Percentiles rank a stretch among this genome's conserved stretches.
These are phyloP conservation scores for Microbotryomycetes sp. DNA, from an alignment of 1,284 basidiomycete genomes.

Conservation along the genomic window DNA sequence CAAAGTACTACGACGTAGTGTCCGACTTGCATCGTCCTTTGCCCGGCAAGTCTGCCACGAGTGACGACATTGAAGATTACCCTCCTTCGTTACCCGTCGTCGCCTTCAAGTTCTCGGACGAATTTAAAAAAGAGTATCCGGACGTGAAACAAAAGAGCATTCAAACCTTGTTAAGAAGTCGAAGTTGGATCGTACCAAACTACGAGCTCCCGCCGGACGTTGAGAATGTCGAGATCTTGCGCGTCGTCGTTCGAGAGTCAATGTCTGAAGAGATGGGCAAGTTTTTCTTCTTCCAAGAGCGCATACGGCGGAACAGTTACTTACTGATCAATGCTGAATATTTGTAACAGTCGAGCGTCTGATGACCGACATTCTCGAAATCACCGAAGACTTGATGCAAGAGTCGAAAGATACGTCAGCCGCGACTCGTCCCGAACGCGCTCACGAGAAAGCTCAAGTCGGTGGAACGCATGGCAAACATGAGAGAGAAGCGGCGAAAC, in stretches of 20 bases:
- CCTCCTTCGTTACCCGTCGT: conserved; percentile 80
- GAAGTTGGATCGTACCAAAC: conserved; percentile 78
- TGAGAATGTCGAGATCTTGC: conserved; percentile 66
- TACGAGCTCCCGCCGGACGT: conserved; percentile 55
- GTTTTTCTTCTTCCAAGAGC: not conserved
- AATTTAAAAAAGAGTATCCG: conserved; percentile 51
- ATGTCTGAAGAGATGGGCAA: conserved; percentile 43
- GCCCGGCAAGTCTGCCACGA: conserved; percentile 3
- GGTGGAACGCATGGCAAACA: not conserved
- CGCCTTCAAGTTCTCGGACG: conserved; percentile 75
- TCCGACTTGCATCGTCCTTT: conserved; percentile 24
- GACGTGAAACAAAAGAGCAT: conserved; percentile 76
- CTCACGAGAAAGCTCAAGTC: not conserved
- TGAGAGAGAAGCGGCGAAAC: conserved; percentile 16
- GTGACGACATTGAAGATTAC: conserved; percentile 45
- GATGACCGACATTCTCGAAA: conserved; percentile 23
- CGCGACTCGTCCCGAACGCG: not conserved
- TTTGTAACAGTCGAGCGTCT: conserved; percentile 22
- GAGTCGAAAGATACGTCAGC: conserved; percentile 12
- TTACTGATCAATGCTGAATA: too few relatives aligned
- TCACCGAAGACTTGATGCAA: conserved; percentile 24
- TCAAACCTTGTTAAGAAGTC: conserved; percentile 66
- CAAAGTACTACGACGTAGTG: conserved; percentile 46
- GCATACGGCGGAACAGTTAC: too few relatives aligned
- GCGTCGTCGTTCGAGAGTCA: conserved; percentile 76